phyloP scores from a whole-genome alignment of 2,329 filamentous ascomycete species.

The Elsinoe necatrix region DNA sequence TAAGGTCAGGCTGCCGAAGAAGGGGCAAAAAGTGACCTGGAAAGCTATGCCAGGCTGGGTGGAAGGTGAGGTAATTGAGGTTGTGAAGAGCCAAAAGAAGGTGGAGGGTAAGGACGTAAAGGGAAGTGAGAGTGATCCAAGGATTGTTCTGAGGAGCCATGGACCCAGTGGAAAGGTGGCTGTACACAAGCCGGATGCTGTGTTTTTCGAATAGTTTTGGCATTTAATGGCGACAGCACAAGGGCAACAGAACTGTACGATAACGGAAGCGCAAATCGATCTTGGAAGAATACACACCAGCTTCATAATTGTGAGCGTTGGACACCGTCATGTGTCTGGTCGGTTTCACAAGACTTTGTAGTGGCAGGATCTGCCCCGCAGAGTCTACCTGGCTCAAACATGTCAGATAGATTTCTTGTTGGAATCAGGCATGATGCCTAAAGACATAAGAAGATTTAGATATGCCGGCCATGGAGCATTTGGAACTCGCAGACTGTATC shows the following conservation, averaged over 20 bases:
- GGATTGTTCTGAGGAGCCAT: conserved; percentile 34
- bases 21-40: conserved; percentile 37
- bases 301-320: too few species aligned
- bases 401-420: too few species aligned
- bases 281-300: too few species aligned
- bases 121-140: conserved; percentile 28
- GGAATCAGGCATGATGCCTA: too few species aligned
- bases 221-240: neutral
- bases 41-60: conserved; percentile 34
- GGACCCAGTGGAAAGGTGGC: conserved; percentile 34
- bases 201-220: conserved; percentile 35
- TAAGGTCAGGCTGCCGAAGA: conserved; percentile 31
- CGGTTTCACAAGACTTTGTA: too few species aligned
- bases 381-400: too few species aligned
- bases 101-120: conserved; percentile 34
- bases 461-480: too few species aligned
- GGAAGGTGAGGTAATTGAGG: conserved; percentile 36
- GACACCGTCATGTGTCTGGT: too few species aligned
- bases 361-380: too few species aligned
- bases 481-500: too few species aligned
- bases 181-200: conserved; percentile 37
- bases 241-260: too few species aligned
- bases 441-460: too few species aligned
- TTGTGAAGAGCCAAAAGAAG: conserved; percentile 34
- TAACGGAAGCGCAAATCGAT: neutral